Base-by-base conservation (phyloP, 2,329 filamentous ascomycete species). In the Sarocladium brachiariae region DNA sequence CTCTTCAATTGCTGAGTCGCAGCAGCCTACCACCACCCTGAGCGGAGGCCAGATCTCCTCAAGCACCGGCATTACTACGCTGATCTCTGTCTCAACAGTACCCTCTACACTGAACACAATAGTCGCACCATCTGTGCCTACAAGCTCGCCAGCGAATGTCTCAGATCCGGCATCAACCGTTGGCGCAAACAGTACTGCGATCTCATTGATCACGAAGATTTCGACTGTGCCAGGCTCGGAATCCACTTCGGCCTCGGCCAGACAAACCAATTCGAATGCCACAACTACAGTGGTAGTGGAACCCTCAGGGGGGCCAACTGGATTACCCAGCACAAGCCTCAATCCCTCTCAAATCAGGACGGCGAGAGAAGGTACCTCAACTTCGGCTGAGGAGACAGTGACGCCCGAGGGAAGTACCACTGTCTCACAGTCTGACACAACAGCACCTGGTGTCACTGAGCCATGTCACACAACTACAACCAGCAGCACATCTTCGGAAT, bases 381-480 rank as follows among this genome's bases (percentile, higher is more conserved):
- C 43, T 7, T 47, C 43, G n/a, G 33, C 43, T 18, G 18, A 19
- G 7, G 27, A 33, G 27, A 47, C 43, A 4, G 43, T 47, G 27
- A 18, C 27, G 33, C 43, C 43, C 16, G 43, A 47, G 27, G 43
- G 27, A 4, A 43, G 23, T 33, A 11, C 18, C 23, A 31, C 43
- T 16, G 43, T 33, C 24, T 47, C 43, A 16, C 25, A 21, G 16
- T 31, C 25, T 16, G 27, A 33, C 25, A 47, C 43, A 16, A 47
- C 43, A 47, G 43, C 9, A 21, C 4, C 16, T 33, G 27, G 43
- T 33, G 43, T 14, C 18, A 31, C 43, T 5, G 43, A 47, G n/a
- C 43, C 43, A 33, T 47, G 43, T 14, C 43, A 47, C 21, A 47
- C 43, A 4, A 47, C 43, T 9, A 33, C 43, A 11, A 31, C 43